A percentile compares a stretch with the other conserved stretches of the same genome.
These are phyloP conservation scores for Zychaea mexicana DNA, from an alignment of 371 early-diverging fungal species.

Conservation along the genomic window DNA sequence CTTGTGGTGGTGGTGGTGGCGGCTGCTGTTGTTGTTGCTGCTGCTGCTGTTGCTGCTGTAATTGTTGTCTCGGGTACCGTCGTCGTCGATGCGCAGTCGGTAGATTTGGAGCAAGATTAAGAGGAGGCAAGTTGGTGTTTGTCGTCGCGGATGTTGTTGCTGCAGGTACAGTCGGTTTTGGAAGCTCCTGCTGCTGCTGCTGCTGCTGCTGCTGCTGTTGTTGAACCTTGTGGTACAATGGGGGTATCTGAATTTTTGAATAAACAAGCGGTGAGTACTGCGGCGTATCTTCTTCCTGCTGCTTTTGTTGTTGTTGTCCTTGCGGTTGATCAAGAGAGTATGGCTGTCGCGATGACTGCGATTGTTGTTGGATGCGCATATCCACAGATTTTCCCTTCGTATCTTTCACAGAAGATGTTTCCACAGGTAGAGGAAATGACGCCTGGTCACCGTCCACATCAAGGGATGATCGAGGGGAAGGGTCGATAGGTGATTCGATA, in stretches of 20 bases:
- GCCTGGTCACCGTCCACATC: slow-evolving; percentile 23
- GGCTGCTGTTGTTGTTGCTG: slow-evolving; percentile 1
- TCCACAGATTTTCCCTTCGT: background rate
- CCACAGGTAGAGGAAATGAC: slow-evolving; percentile 8
- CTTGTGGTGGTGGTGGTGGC: background rate
- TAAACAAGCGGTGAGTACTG: slow-evolving; percentile 2
- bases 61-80: slow-evolving; percentile 6
- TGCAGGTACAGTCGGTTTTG: background rate
- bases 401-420: slow-evolving; percentile 1
- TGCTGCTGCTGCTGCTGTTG: background rate
- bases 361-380: background rate
- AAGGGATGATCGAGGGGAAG: slow-evolving; percentile 42
- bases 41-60: background rate
- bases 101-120: slow-evolving; percentile 7
- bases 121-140: background rate
- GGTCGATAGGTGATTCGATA: slow-evolving; percentile 46
- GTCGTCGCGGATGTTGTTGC: background rate
- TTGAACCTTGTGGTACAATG: background rate
- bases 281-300: background rate
- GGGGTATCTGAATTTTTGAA: slow-evolving; percentile 5
- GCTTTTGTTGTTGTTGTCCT: background rate
- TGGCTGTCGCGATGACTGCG: too few species aligned
- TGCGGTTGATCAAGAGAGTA: background rate
- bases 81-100: slow-evolving; percentile 7
- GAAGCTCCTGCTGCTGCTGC: background rate